Evolutionary conservation across 1,139 yeast species (phyloP).

Genomic region (Nakaseomyces glabratus): DNA sequence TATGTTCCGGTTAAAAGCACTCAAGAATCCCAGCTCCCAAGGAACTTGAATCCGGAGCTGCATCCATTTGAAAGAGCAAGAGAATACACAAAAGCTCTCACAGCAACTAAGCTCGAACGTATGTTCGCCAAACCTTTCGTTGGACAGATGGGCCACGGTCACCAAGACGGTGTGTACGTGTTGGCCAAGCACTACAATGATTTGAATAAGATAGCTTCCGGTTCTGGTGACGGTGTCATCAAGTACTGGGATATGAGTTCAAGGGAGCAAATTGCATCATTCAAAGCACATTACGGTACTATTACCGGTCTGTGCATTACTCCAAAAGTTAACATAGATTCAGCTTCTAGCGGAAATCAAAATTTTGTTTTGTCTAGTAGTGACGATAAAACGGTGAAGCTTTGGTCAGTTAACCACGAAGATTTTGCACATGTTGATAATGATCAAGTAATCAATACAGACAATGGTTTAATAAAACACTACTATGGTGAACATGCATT

Average conservation of each 20-base stretch:
- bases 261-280: slow-evolving; percentile 64
- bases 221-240: slow-evolving; percentile 90
- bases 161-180: slow-evolving; percentile 88
- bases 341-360: slow-evolving; percentile 40
- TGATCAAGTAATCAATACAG: slow-evolving; percentile 23
- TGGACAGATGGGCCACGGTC: slow-evolving; percentile 92
- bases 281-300: slow-evolving; percentile 86
- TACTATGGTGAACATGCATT: slow-evolving; percentile 80
- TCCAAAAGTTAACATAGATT: slow-evolving; percentile 16
- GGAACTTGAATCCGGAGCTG: slow-evolving; percentile 86
- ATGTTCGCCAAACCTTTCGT: slow-evolving; percentile 97
- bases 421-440: slow-evolving; percentile 34
- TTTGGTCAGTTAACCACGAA: slow-evolving; percentile 52
- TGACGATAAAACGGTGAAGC: slow-evolving; percentile 77
- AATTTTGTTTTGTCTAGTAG: slow-evolving; percentile 73
- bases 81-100: slow-evolving; percentile 89
- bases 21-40: slow-evolving; percentile 77
- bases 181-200: slow-evolving; percentile 70
- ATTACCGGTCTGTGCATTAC: slow-evolving; percentile 74
- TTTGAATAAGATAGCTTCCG: slow-evolving; percentile 74
- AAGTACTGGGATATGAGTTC: slow-evolving; percentile 84
- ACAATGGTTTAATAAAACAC: slow-evolving; percentile 55
- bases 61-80: slow-evolving; percentile 97
- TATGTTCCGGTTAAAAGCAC: slow-evolving; percentile 88
- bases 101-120: slow-evolving; percentile 89